Conservation (phyloP, 2,329 filamentous ascomycete species). For the Penicillium sp. region DNA sequence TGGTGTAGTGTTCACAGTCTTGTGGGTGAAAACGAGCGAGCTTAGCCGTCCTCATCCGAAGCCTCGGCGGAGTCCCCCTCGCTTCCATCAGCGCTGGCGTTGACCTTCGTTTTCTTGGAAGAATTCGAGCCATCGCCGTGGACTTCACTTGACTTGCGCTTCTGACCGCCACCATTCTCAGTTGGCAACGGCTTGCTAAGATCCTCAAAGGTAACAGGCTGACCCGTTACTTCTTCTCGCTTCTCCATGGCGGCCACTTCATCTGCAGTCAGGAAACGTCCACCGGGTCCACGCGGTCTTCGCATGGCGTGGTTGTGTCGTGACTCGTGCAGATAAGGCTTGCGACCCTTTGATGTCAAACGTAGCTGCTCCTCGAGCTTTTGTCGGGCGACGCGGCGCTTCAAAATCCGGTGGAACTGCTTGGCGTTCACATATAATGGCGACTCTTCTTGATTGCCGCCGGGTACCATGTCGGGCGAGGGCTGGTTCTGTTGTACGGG, state of each 20-base stretch:
- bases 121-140: conserved; percentile 44
- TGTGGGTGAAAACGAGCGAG: not conserved
- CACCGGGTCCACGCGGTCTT: conserved; percentile 86
- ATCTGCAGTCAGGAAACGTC: conserved; percentile 92
- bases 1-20: not conserved
- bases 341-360: conserved; percentile 89
- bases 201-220: conserved; percentile 28
- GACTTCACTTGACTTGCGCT: conserved; percentile 53
- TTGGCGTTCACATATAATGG: conserved; percentile 98
- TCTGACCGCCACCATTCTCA: conserved; percentile 42
- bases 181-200: conserved; percentile 35
- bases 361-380: conserved; percentile 89
- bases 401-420: conserved; percentile 95
- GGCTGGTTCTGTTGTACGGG: conserved; percentile 66
- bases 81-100: conserved; percentile 53
- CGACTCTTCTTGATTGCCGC: conserved; percentile 72
- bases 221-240: conserved; percentile 46
- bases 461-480: conserved; percentile 75
- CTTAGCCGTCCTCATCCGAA: conserved; percentile 53
- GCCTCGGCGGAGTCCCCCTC: conserved; percentile 50
- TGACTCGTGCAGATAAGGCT: conserved; percentile 96
- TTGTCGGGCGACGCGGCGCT: conserved; percentile 88
- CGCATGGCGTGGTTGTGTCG: conserved; percentile 98
- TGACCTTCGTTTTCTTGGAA: conserved; percentile 55
- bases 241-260: conserved; percentile 89